phyloP scores from a whole-genome alignment of 305 asterid genomes.

The Fraxinus angustifolia region DNA sequence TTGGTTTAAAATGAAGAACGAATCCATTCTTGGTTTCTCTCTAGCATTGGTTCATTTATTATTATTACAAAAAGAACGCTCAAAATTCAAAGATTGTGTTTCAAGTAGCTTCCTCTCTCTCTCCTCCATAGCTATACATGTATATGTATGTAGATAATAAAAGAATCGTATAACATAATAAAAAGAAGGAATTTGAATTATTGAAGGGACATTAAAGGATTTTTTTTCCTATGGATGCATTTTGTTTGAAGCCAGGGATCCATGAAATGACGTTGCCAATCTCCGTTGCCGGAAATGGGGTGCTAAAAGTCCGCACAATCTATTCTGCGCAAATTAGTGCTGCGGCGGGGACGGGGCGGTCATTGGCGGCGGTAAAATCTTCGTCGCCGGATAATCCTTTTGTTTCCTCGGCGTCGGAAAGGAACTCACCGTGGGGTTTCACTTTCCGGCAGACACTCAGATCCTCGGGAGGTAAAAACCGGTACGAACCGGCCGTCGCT shows the following conservation, averaged over 20 bases:
- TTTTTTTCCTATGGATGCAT: constrained; percentile 50
- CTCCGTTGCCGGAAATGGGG: constrained; percentile 42
- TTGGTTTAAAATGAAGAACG: not conserved
- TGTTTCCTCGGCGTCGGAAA: constrained; percentile 14
- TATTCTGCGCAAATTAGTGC: constrained; percentile 27
- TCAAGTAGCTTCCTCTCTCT: not conserved
- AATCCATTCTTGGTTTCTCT: too few relatives aligned
- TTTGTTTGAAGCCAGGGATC: constrained; percentile 68
- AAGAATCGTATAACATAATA: not conserved
- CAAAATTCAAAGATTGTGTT: not conserved
- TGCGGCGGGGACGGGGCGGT: constrained; percentile 26
- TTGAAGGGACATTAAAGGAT: not conserved
- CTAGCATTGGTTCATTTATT: not conserved
- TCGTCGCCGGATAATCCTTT: constrained; percentile 26
- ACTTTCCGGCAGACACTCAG: constrained; percentile 67
- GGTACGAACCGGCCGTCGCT: constrained; percentile 58
- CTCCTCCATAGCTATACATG: not conserved
- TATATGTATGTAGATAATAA: not conserved
- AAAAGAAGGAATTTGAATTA: not conserved
- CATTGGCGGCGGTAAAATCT: constrained; percentile 41
- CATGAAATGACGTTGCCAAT: constrained; percentile 49
- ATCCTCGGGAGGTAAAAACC: constrained; percentile 47
- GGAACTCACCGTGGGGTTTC: constrained; percentile 66
- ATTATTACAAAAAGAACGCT: not conserved
- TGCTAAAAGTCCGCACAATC: not conserved